Percentiles rank a stretch among this genome's conserved stretches.
phyloP scores from a whole-genome alignment of 805 yeast species.

The Clavispora carvajalis region DNA sequence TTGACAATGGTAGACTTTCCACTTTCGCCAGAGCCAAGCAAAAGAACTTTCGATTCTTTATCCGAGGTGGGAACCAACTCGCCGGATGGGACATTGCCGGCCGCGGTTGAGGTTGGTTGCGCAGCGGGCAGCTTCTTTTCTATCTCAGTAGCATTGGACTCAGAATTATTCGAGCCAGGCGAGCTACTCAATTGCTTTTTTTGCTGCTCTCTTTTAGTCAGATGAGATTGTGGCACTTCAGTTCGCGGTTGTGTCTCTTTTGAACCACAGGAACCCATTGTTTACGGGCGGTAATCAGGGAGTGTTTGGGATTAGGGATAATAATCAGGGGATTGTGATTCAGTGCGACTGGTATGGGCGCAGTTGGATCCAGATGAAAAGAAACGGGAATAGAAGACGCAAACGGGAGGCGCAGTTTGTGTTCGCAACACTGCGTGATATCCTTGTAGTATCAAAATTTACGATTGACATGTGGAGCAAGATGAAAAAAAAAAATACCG shows the following conservation, averaged over 20 bases:
- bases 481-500: not conserved
- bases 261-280: not conserved
- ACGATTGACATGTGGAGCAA: not conserved
- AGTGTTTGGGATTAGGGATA: too few species aligned
- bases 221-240: not conserved
- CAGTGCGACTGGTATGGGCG: too few species aligned
- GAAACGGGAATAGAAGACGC: too few species aligned
- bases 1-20: slow-evolving; percentile 79
- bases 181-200: not conserved
- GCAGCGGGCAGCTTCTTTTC: not conserved
- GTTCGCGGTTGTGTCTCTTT: not conserved
- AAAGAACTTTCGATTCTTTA: slow-evolving; percentile 63
- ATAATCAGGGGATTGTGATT: too few species aligned
- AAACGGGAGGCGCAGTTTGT: not conserved
- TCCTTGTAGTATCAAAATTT: not conserved
- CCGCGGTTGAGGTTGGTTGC: not conserved
- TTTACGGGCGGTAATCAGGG: not conserved
- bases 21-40: slow-evolving; percentile 84
- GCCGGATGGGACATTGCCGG: not conserved
- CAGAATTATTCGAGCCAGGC: not conserved
- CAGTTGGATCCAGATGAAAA: too few species aligned
- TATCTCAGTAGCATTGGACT: not conserved
- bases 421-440: not conserved
- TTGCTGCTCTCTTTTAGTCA: not conserved
- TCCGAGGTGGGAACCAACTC: slow-evolving; percentile 11